Evolutionary conservation across 495 filamentous ascomycete genomes (phyloP).

Genomic region (Chaetomidium leptoderma): DNA sequence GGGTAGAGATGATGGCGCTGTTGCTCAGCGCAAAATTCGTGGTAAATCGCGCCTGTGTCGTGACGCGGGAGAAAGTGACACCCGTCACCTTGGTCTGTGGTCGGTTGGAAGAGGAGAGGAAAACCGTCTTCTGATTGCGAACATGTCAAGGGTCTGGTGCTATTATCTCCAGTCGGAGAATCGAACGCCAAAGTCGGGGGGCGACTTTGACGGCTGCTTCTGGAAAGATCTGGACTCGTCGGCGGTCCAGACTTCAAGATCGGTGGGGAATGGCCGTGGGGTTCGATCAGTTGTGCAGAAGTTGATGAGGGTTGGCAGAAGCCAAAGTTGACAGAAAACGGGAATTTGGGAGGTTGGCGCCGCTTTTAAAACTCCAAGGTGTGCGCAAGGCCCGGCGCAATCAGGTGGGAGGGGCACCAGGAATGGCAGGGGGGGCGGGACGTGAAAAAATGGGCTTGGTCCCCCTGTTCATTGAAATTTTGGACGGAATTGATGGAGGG

Average conservation of each 20-base stretch:
- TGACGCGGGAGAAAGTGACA: slow-evolving; percentile 45
- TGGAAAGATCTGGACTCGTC: slow-evolving; percentile 31
- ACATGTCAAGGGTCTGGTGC: slow-evolving; percentile 46
- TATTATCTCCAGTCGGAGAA: slow-evolving; percentile 33
- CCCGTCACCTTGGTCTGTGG: slow-evolving; percentile 54
- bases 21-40: slow-evolving; percentile 19
- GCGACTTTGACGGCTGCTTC: slow-evolving; percentile 29
- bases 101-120: slow-evolving; percentile 52
- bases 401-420: slow-evolving; percentile 11
- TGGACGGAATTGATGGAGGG: slow-evolving; percentile 18
- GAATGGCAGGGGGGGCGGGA: slow-evolving; percentile 9
- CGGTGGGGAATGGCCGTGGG: slow-evolving; percentile 23
- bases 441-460: slow-evolving; percentile 11
- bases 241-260: slow-evolving; percentile 23
- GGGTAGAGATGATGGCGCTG: slow-evolving; percentile 22
- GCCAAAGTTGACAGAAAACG: slow-evolving; percentile 24
- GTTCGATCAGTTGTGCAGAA: neutral
- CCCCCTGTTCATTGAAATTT: slow-evolving; percentile 18
- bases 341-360: slow-evolving; percentile 19
- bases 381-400: slow-evolving; percentile 16
- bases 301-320: slow-evolving; percentile 19
- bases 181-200: slow-evolving; percentile 33
- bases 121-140: slow-evolving; percentile 46
- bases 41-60: slow-evolving; percentile 43
- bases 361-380: slow-evolving; percentile 23